These are phyloP conservation scores for Gleditsia sinensis DNA, from an alignment of 306 rosid genomes.

Conservation along the genomic window DNA sequence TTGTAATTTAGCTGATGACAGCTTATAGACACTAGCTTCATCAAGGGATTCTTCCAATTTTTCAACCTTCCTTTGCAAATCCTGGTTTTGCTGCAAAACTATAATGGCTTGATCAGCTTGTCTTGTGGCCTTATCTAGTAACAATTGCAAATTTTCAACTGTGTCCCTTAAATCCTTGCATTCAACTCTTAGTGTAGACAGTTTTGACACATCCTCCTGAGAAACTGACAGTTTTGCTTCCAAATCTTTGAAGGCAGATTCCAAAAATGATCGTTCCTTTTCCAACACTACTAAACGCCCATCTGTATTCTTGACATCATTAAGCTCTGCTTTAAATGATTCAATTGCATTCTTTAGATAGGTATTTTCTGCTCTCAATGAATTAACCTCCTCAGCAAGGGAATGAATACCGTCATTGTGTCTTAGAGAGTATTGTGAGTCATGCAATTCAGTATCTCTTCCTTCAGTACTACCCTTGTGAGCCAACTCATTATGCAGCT, in stretches of 20 bases:
- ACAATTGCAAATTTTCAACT: conserved; percentile 67
- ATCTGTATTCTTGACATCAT: conserved; percentile 51
- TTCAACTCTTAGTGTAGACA: conserved; percentile 64
- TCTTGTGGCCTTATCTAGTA: conserved; percentile 74
- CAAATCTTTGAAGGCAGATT: conserved; percentile 68
- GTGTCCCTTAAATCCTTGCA: conserved; percentile 61
- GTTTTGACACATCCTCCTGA: conserved; percentile 68
- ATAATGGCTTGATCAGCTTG: conserved; percentile 73
- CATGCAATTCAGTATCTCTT: conserved; percentile 39
- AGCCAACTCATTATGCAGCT: conserved; percentile 55
- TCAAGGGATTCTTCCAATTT: conserved; percentile 80
- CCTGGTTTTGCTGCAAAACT: conserved; percentile 83
- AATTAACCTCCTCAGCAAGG: conserved; percentile 58
- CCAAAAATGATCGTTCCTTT: conserved; percentile 68
- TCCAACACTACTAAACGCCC: conserved; percentile 70
- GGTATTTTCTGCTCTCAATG: conserved; percentile 72
- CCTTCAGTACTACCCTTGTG: conserved; percentile 44
- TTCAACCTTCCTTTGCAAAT: conserved; percentile 73
- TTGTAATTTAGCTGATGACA: conserved; percentile 77
- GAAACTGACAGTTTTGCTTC: conserved; percentile 65
- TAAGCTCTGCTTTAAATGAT: conserved; percentile 58
- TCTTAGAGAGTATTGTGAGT: conserved; percentile 34
- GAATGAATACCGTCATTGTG: conserved; percentile 38
- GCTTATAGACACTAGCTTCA: conserved; percentile 63
- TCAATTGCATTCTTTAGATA: conserved; percentile 60